Base-by-base conservation (phyloP, 768 basidiomycete species). In the Cytidiella melzeri region DNA sequence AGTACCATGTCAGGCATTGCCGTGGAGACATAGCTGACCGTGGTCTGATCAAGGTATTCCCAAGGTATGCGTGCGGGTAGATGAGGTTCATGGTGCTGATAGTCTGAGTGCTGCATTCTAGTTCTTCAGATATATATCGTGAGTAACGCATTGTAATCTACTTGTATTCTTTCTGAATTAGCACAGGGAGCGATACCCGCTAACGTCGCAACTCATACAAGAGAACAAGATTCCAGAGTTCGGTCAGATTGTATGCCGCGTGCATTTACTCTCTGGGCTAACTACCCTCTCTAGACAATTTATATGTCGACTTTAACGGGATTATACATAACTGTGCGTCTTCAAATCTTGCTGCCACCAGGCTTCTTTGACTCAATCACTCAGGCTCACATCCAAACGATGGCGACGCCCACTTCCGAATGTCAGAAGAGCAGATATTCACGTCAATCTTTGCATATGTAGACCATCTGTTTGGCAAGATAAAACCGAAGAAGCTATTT, bases 211-310 rank as follows among this genome's bases (percentile, higher is more conserved):
- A 66, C 76, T 98, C 50, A 96, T 98, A 55, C 83, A 95, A 67
- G 93, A 96, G 73, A 96, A 97, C 72, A 92, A 93, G 74, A 98
- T 99, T 53, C 95, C 93, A 13, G 96, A 97, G 69, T 99, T 99
- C 63, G 95, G 92, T 87, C 54, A 53, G 77, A 64, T 7, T 53
- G 51, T 36, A 13, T 9, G 9, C 23, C 12, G 7, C 40, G 9
- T 20, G n/a, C 27, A 4, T 19, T 28, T 19, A 26, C 25, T 36
- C 3, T 9, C 41, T 28, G 19, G 51, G 55, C 44, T 50, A 55
- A 5, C 40, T 51, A 56, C 4, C 62, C 41, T 28, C 39, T 41
- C 48, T 58, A 90, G 88, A 92, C 68, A 93, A 93, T 62, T 70
- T 94, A 41, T 93, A 95, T 66, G 79, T 95, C 57, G 93, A 95